These are phyloP conservation scores for Colletotrichum scovillei DNA, from an alignment of 2,329 filamentous ascomycete species.

Conservation along the genomic window DNA sequence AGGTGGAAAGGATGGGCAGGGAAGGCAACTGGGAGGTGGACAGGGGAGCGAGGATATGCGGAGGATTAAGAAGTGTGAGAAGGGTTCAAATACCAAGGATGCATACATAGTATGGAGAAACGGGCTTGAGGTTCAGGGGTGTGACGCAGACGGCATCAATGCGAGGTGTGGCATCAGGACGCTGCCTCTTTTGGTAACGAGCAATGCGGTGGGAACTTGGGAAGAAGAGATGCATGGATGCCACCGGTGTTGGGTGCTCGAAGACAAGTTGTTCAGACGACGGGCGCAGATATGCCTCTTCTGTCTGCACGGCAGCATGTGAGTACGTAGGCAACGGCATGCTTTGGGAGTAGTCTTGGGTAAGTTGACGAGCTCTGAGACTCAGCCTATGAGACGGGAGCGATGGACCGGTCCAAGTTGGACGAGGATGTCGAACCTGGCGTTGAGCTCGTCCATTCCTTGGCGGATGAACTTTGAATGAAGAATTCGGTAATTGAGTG, in stretches of 20 bases:
- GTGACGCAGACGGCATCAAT: conserved; percentile 34
- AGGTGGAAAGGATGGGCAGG: neutral
- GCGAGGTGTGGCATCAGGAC: conserved; percentile 15
- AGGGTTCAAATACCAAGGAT: neutral
- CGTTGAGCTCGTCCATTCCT: neutral
- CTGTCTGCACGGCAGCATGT: neutral
- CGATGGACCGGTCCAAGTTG: neutral
- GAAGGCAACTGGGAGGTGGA: conserved; percentile 4
- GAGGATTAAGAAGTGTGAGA: neutral
- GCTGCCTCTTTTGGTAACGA: conserved; percentile 22
- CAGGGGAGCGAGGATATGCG: neutral
- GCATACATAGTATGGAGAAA: conserved; percentile 15
- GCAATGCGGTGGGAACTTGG: neutral
- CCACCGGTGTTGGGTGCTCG: neutral
- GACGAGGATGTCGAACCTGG: neutral
- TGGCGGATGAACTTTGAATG: neutral
- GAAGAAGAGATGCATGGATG: neutral
- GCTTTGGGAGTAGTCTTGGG: neutral
- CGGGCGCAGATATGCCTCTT: neutral
- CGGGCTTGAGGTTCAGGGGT: conserved; percentile 14
- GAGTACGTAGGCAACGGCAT: neutral
- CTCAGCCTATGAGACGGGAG: neutral
- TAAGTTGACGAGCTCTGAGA: neutral
- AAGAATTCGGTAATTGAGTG: neutral
- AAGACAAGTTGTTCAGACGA: conserved; percentile 30